A percentile compares a stretch with the other conserved stretches of the same genome.
These are phyloP conservation scores for Rhodomyrtus tomentosa DNA, from an alignment of 345 rosid species.

Conservation along the genomic window DNA sequence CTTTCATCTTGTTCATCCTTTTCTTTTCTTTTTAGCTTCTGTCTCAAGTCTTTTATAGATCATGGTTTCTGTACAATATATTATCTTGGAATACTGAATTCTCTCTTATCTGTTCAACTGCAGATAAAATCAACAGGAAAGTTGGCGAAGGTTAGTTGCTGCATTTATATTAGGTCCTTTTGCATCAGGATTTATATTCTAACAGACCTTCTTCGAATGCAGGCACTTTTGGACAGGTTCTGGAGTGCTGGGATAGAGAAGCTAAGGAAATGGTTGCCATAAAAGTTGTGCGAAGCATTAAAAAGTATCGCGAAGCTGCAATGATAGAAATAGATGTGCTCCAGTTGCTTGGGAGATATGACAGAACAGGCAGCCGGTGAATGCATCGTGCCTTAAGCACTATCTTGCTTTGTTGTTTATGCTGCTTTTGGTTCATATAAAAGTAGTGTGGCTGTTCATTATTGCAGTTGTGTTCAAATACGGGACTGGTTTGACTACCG, in stretches of 20 bases:
- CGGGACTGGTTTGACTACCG: slow-evolving; percentile 60
- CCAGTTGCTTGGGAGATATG: slow-evolving; percentile 43
- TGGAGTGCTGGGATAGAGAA: slow-evolving; percentile 75
- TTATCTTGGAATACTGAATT: not conserved
- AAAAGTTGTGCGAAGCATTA: slow-evolving; percentile 53
- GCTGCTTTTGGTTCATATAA: not conserved
- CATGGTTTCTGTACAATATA: not conserved
- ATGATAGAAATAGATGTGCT: slow-evolving; percentile 57
- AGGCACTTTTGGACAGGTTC: slow-evolving; percentile 73
- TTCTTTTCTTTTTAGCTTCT: not conserved
- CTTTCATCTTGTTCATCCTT: not conserved
- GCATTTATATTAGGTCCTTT: not conserved
- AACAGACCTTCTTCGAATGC: slow-evolving; percentile 5
- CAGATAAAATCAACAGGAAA: slow-evolving; percentile 61
- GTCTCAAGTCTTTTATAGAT: not conserved
- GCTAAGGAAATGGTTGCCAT: slow-evolving; percentile 50
- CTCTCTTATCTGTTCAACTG: slow-evolving; percentile 4
- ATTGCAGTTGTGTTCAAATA: slow-evolving; percentile 57
- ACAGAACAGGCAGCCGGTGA: slow-evolving; percentile 43
- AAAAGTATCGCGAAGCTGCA: slow-evolving; percentile 61
- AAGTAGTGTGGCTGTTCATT: slow-evolving; percentile 6
- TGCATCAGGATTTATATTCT: not conserved
- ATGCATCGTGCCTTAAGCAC: slow-evolving; percentile 1
- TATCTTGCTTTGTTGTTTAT: not conserved
- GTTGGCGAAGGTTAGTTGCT: slow-evolving; percentile 52